Conservation (phyloP, 1,139 yeast genomes). For the Yamadazyma spencermartinsiae region DNA sequence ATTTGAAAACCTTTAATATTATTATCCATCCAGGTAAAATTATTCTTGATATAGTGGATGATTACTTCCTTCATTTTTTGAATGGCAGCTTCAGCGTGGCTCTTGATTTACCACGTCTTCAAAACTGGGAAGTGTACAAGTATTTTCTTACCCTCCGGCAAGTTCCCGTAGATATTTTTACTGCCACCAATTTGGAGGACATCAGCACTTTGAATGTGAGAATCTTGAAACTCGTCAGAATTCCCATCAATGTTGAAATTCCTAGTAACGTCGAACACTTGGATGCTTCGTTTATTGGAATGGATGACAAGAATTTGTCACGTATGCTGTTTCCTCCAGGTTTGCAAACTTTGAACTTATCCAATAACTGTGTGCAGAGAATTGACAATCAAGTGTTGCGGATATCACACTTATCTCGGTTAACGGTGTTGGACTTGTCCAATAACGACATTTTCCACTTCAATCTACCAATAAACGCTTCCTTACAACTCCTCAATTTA, state of each 20-base stretch:
- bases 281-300: constrained; percentile 25
- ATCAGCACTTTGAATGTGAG: constrained; percentile 4
- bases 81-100: not conserved
- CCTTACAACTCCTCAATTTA: constrained; percentile 20
- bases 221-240: constrained; percentile 3
- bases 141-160: not conserved
- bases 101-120: not conserved
- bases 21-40: not conserved
- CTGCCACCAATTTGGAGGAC: not conserved
- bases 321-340: constrained; percentile 18
- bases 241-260: not conserved
- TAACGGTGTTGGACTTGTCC: constrained; percentile 21
- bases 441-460: constrained; percentile 15
- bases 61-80: not conserved
- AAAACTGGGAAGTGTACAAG: not conserved
- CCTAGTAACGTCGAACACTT: constrained; percentile 13
- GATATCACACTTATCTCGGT: constrained; percentile 13
- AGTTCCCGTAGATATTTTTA: not conserved
- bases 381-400: constrained; percentile 13
- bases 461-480: constrained; percentile 1
- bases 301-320: constrained; percentile 14
- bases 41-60: not conserved
- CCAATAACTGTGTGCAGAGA: constrained; percentile 23
- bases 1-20: not conserved
- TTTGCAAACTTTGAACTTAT: constrained; percentile 22